Base-by-base conservation (phyloP, 257 asterid genomes). In the Striga asiatica region DNA sequence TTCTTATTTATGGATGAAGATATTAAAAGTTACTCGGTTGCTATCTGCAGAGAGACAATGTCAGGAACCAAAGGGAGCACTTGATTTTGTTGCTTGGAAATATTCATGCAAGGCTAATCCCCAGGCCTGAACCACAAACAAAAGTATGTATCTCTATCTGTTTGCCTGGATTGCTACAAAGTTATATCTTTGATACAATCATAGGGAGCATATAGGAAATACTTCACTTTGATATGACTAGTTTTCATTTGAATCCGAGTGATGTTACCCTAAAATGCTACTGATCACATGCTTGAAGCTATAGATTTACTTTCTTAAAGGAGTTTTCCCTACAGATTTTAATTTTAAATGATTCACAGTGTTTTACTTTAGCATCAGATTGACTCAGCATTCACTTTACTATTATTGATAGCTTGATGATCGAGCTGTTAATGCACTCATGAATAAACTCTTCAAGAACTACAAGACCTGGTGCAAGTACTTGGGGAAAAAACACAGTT, bases 401-500 rank as follows among this genome's bases (percentile, higher is more conserved):
- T 62, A 28, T 43, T 66, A 37, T 47, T 25, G 62, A 38, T 68
- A 82, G 95, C 88, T 85, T 67, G 93, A 82, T 64, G 85, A 82
- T 56, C 85, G 95, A 51, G 95, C 93, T 54, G 89, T 78, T 58
- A 79, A 80, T 50, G 95, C 93, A 43, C 84, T 85, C 66, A 76
- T 76, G 89, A 79, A 65, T 79, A 85, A 85, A 65, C 66, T 82
- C 68, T 82, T 85, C 74, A 85, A 82, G 74, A 85, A 85, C 71
- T 85, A 82, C 78, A 85, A 82, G 74, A 75, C 79, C 14, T 85
- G 95, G 95, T 85, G 95, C 52, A 85, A 82, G 61, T 85, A 79
- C 66, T 66, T 85, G 84, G 92, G 93, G 14, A 74, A 70, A 67
- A 82, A 76, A 61, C 93, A 82, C 71, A 79, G 93, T 74, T 81